Percentiles rank a stretch among this genome's conserved stretches.
Evolutionary conservation across 768 basidiomycete species (phyloP).

Genomic region (Mycena indigotica): DNA sequence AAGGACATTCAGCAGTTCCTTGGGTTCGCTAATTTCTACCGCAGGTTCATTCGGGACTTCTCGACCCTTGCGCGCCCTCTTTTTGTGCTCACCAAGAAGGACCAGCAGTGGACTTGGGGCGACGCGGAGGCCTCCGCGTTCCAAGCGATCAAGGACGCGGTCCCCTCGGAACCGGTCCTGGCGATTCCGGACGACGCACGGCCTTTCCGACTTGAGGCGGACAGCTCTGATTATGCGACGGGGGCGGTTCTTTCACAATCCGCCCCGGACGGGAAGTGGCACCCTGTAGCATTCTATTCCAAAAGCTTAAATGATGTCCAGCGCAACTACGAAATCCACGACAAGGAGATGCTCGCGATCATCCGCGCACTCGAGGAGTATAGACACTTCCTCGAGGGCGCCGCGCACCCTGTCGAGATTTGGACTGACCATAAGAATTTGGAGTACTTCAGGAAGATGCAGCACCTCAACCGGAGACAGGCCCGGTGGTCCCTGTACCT

Average conservation of each 20-base stretch:
- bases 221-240: constrained; percentile 26
- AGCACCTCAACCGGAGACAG: constrained; percentile 44
- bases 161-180: constrained; percentile 32
- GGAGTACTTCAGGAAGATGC: constrained; percentile 41
- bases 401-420: constrained; percentile 29
- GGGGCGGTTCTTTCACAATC: constrained; percentile 27
- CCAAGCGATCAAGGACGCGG: constrained; percentile 26
- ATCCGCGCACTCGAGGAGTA: no score
- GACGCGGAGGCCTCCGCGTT: constrained; percentile 4
- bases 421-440: constrained; percentile 44
- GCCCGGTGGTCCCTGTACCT: constrained; percentile 43
- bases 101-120: constrained; percentile 24
- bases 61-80: no score
- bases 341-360: constrained; percentile 53
- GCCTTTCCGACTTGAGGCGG: constrained; percentile 26
- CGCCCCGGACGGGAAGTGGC: constrained; percentile 27
- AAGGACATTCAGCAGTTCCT: constrained; percentile 43
- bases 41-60: no score
- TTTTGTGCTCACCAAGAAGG: no score
- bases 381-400: no score
- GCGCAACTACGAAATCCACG: constrained; percentile 47
- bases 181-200: constrained; percentile 12
- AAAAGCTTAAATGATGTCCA: constrained; percentile 35
- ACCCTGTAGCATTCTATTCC: constrained; percentile 43
- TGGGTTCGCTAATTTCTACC: no score